A percentile compares a stretch with the other conserved stretches of the same genome.
Evolutionary conservation across 2,329 filamentous ascomycete species (phyloP).

Genomic region (Sclerotinia glacialis): DNA sequence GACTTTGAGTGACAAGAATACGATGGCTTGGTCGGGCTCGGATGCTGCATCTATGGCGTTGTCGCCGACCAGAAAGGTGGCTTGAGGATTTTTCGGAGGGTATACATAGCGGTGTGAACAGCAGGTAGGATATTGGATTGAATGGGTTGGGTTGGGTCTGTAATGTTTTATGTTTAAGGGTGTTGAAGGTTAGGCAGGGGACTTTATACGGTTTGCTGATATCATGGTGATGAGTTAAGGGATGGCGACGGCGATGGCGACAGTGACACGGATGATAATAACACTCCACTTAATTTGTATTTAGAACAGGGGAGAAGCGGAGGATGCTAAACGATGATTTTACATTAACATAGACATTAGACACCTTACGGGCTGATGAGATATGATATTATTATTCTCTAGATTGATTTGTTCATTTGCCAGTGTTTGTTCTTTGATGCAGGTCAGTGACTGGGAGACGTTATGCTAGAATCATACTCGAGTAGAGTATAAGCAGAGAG

Average conservation of each 20-base stretch:
- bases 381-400: background rate
- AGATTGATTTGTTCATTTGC: too few relatives aligned
- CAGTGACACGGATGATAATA: background rate
- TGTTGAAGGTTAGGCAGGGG: background rate
- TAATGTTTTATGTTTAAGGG: background rate
- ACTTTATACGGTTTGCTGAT: background rate
- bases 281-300: slow-evolving; percentile 8
- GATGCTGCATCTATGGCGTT: slow-evolving; percentile 19
- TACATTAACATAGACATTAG: slow-evolving; percentile 2
- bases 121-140: background rate
- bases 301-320: background rate
- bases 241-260: background rate
- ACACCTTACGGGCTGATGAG: background rate
- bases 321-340: background rate
- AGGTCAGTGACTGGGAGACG: too few relatives aligned
- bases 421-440: too few relatives aligned
- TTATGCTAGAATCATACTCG: too few relatives aligned
- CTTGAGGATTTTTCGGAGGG: slow-evolving; percentile 1
- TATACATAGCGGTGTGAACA: background rate
- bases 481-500: too few relatives aligned
- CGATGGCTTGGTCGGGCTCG: slow-evolving; percentile 23
- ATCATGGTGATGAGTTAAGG: background rate
- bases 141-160: background rate
- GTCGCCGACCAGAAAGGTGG: slow-evolving; percentile 16
- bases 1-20: slow-evolving; percentile 19